Evolutionary conservation across 257 asterid genomes (phyloP).

Genomic region (Scutellaria galericulata): DNA sequence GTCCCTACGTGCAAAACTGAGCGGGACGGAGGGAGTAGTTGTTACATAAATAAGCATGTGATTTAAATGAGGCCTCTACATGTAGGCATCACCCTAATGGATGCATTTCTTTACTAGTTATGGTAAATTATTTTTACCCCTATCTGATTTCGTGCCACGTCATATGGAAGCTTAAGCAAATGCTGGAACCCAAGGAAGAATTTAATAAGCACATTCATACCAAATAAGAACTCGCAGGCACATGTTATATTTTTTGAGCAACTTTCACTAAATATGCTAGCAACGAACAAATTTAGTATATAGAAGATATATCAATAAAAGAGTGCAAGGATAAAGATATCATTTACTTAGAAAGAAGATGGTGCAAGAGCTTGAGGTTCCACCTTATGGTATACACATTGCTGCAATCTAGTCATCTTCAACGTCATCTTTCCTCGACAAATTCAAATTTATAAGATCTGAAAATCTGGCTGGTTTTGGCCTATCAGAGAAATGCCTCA

Average conservation of each 20-base stretch:
- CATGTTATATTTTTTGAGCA: background rate
- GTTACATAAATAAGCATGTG: too few species aligned
- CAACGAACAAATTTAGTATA: background rate
- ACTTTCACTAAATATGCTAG: background rate
- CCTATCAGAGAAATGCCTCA: background rate
- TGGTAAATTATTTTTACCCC: background rate
- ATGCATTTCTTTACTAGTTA: background rate
- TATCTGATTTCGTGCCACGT: background rate
- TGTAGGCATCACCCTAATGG: background rate
- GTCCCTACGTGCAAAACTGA: too few species aligned
- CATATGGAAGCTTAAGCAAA: slow-evolving; percentile 20
- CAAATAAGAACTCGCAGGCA: background rate
- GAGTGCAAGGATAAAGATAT: slow-evolving; percentile 17
- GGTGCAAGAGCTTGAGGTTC: slow-evolving; percentile 33
- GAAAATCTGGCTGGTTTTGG: background rate
- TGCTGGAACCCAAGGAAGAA: background rate
- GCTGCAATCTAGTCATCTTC: slow-evolving; percentile 22
- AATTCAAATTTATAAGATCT: too few species aligned
- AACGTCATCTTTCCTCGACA: background rate
- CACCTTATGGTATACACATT: slow-evolving; percentile 7
- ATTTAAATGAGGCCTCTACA: background rate
- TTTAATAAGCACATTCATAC: slow-evolving; percentile 4
- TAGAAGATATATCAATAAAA: background rate
- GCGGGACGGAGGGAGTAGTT: too few species aligned
- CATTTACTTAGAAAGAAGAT: background rate